phyloP scores from a whole-genome alignment of 495 filamentous ascomycete species.

The Aspergillus hancockii region DNA sequence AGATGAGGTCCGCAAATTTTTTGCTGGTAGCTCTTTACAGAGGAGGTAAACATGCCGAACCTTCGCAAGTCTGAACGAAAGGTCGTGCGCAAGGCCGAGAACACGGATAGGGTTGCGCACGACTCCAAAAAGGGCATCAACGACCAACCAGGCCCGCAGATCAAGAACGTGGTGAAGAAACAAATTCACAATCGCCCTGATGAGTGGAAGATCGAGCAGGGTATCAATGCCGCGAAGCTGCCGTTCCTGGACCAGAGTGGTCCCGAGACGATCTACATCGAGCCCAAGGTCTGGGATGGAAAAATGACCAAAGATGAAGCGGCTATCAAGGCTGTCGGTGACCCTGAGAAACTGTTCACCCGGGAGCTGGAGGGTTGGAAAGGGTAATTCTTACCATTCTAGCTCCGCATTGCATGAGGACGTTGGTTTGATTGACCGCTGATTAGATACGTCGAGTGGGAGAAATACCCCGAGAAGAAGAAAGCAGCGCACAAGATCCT shows the following conservation, averaged over 20 bases:
- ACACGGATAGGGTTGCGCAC: not conserved
- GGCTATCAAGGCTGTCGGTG: constrained; percentile 33
- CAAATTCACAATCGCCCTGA: constrained; percentile 30
- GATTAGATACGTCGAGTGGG: constrained; percentile 65
- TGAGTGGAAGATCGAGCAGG: constrained; percentile 58
- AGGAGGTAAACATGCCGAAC: not conserved
- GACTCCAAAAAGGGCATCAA: not conserved
- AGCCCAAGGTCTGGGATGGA: not conserved
- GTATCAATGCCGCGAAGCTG: constrained; percentile 25
- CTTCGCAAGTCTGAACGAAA: not conserved
- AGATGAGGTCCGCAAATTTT: not conserved
- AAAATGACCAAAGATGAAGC: constrained; percentile 36
- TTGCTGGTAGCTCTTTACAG: not conserved
- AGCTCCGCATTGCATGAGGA: not conserved
- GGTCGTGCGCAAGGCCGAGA: not conserved
- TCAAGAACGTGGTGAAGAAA: not conserved
- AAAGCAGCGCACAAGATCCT: constrained; percentile 56
- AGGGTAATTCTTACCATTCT: constrained; percentile 24
- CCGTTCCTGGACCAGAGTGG: constrained; percentile 38
- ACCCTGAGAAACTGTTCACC: constrained; percentile 35
- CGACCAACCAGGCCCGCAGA: not conserved
- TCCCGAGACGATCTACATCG: constrained; percentile 21
- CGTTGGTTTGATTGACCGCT: not conserved
- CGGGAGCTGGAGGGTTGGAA: constrained; percentile 38
- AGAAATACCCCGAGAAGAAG: constrained; percentile 62